Conservation (phyloP, 306 rosid species). For the Corylus americana region DNA sequence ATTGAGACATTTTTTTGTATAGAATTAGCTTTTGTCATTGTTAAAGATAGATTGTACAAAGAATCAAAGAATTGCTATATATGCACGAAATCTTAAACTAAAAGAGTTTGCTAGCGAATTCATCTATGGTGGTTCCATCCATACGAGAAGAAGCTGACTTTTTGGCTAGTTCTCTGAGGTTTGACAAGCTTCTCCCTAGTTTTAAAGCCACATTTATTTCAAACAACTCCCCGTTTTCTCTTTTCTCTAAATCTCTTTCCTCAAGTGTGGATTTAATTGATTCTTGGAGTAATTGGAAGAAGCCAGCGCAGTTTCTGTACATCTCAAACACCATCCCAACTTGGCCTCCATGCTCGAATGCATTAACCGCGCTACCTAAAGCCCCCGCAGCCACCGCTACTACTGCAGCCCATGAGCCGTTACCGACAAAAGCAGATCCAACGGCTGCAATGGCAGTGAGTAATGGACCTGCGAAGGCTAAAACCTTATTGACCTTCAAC, state of each 20-base stretch:
- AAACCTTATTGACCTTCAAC: conserved; percentile 54
- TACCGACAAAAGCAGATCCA: conserved; percentile 45
- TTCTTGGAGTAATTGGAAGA: conserved; percentile 46
- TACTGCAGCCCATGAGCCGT: conserved; percentile 25
- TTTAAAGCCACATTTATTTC: conserved; percentile 62
- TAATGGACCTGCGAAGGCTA: conserved; percentile 70
- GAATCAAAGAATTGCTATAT: background rate
- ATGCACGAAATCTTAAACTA: background rate
- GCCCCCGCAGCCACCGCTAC: conserved; percentile 63
- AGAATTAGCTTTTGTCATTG: background rate
- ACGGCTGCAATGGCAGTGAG: conserved; percentile 71
- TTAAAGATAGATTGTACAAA: background rate
- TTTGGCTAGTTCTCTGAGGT: conserved; percentile 47
- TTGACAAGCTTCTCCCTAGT: conserved; percentile 68
- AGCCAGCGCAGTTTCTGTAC: conserved; percentile 59
- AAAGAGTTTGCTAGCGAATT: conserved; percentile 71
- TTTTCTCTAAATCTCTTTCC: conserved; percentile 51
- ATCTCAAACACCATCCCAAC: conserved; percentile 76
- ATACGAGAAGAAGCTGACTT: conserved; percentile 42
- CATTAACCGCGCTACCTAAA: conserved; percentile 46
- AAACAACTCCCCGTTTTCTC: conserved; percentile 64
- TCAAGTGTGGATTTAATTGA: conserved; percentile 44
- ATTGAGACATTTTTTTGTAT: too few relatives aligned
- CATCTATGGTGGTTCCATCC: conserved; percentile 46
- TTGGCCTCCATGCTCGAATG: conserved; percentile 68